Percentiles rank a stretch among this genome's conserved stretches.
phyloP scores from a whole-genome alignment of 176 grass and related monocot species.

The Secale cereale region DNA sequence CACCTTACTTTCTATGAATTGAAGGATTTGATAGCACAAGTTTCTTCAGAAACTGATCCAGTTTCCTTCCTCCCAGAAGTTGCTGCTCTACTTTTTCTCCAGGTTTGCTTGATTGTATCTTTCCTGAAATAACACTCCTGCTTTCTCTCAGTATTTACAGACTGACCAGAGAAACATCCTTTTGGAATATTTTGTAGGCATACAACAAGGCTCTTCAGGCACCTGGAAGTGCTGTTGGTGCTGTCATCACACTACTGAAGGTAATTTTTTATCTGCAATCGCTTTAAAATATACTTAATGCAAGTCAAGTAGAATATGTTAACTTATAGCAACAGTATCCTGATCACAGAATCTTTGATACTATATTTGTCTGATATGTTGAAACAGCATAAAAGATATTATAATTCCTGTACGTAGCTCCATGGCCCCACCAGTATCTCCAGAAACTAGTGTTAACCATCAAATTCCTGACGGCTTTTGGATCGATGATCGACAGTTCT shows the following conservation, averaged over 20 bases:
- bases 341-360: conserved; percentile 14
- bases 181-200: conserved; percentile 43
- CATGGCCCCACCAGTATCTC: neutral
- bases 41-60: conserved; percentile 86
- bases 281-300: neutral
- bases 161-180: conserved; percentile 8
- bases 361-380: neutral
- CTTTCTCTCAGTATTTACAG: neutral
- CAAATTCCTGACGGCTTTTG: neutral
- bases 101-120: conserved; percentile 48
- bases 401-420: neutral
- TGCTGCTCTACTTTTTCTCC: conserved; percentile 76
- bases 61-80: conserved; percentile 82
- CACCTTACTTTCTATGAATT: conserved; percentile 29
- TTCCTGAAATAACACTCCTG: neutral
- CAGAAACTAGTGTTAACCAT: neutral
- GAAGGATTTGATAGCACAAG: conserved; percentile 79
- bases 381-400: neutral
- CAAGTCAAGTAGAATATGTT: neutral
- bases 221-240: conserved; percentile 79
- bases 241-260: conserved; percentile 69
- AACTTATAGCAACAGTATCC: neutral
- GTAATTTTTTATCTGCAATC: conserved; percentile 33
- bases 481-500: neutral
- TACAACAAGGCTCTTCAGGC: conserved; percentile 88